Conservation (phyloP, 179 eudicot genomes). For the Vitellaria paradoxa region DNA sequence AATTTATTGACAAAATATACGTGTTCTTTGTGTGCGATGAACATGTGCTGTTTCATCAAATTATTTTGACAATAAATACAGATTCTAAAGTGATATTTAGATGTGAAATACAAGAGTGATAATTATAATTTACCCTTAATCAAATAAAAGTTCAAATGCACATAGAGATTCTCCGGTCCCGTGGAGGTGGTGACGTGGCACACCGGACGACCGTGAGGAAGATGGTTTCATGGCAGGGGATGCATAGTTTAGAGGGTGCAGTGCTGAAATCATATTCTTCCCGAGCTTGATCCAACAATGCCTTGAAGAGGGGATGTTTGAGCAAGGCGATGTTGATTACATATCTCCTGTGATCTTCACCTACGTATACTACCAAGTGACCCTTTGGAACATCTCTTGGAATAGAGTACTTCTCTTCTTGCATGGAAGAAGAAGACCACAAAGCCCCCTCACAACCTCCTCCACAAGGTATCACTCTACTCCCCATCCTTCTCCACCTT, state of each 20-base stretch:
- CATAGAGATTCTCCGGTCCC: conserved; percentile 19
- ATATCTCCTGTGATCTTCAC: conserved; percentile 42
- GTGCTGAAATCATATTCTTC: conserved; percentile 48
- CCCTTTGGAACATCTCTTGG: conserved; percentile 70
- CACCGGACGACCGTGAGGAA: conserved; percentile 45
- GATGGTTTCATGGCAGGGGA: conserved; percentile 54
- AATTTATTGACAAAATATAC: too few species aligned
- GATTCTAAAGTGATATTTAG: too few species aligned
- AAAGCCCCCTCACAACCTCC: conserved; percentile 29
- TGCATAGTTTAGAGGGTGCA: conserved; percentile 38
- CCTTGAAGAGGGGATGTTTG: conserved; percentile 51
- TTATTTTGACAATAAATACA: too few species aligned
- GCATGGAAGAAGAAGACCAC: conserved; percentile 20
- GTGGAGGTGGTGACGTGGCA: conserved; percentile 21
- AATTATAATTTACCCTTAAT: too few species aligned
- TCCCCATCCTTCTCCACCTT: conserved; percentile 30
- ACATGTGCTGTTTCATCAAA: too few species aligned
- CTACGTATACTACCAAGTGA: conserved; percentile 61
- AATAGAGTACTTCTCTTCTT: conserved; percentile 29
- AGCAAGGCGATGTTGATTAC: conserved; percentile 50
- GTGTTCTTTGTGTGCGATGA: too few species aligned
- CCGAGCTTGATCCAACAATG: conserved; percentile 52
- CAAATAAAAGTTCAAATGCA: conserved; percentile 9
- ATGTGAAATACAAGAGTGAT: too few species aligned
- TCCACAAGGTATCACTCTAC: conserved; percentile 23